Percentiles rank a stretch among this genome's conserved stretches.
These are phyloP conservation scores for Aspergillus oerlinghausenensis DNA, from an alignment of 2,329 filamentous ascomycete genomes.

Conservation along the genomic window DNA sequence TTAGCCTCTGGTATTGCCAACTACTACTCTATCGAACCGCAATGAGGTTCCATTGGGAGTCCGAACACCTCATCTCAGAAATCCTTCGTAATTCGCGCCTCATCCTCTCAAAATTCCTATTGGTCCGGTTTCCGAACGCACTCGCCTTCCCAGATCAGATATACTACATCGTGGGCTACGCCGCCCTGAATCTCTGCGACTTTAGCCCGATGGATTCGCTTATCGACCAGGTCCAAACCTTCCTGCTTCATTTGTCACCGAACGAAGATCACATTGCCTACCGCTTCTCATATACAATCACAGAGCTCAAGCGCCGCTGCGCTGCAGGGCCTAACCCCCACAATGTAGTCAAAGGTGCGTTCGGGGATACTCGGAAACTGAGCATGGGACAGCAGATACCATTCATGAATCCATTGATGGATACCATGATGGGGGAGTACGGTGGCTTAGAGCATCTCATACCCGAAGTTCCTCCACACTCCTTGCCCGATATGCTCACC, in stretches of 20 bases:
- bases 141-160: conserved; percentile 28
- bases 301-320: conserved; percentile 28
- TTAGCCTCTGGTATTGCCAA: conserved; percentile 34
- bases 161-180: conserved; percentile 32
- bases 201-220: conserved; percentile 29
- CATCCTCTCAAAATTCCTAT: conserved; percentile 27
- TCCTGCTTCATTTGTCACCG: conserved; percentile 29
- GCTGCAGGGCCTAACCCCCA: conserved; percentile 18
- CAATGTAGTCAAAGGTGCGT: conserved; percentile 5
- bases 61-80: conserved; percentile 23
- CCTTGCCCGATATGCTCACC: conserved; percentile 10
- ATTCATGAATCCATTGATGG: conserved; percentile 20
- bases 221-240: conserved; percentile 30
- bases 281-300: conserved; percentile 28
- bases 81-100: conserved; percentile 27
- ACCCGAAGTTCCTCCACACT: conserved; percentile 12
- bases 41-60: conserved; percentile 21
- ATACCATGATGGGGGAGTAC: conserved; percentile 22
- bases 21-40: conserved; percentile 32
- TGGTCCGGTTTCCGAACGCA: conserved; percentile 23
- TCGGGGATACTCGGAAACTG: conserved; percentile 15
- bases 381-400: conserved; percentile 21
- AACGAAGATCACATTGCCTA: conserved; percentile 31
- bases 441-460: conserved; percentile 23
- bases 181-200: conserved; percentile 33